Base-by-base conservation (phyloP, 1,284 basidiomycete species). In the Ceratobasidium sp. region DNA sequence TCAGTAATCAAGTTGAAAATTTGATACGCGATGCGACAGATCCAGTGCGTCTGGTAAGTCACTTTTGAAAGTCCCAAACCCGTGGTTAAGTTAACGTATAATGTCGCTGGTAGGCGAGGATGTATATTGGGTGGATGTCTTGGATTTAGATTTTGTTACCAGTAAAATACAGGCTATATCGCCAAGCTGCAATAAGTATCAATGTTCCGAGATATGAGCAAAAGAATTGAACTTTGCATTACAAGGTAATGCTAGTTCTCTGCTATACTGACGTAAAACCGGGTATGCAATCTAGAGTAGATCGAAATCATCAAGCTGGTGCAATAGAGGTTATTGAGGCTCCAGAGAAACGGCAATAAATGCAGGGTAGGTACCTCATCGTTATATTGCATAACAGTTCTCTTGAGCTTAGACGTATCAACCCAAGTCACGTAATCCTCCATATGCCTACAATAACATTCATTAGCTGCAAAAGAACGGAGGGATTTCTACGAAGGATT, bases 361-460 rank as follows among this genome's bases (percentile, higher is more conserved):
- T 28, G 40, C 1, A n/a, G 42, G 7, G 20, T 66, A 85, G 90
- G 77, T 78, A 96, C 95, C 91, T 98, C 95, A 87, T 98, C 97
- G 85, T 99, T 99, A 89, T 99, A 99, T 81, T 90, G 88, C 92
- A 97, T 95, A 84, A 99, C 93, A 0, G 95, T 97, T 80, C 97
- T 90, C 91, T 98, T 99, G 85, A 99, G 91, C 85, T 97, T 98
- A 81, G 94, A 97, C 33, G 96, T 97, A 85, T 99, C 97, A 20
- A 99, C 97, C 98, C 98, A 99, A 26, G 98, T 99, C 66, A 99
- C 96, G 86, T 98, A 99, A 88, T 99, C 98, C 84, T 99, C 97
- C 96, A 98, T 97, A 82, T 97, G 95, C 82, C 94, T 94, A 13
- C 49, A 53, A 53, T 23, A 49, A 79, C 4, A n/a, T 15, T 18